phyloP scores from a whole-genome alignment of 2,329 filamentous ascomycete genomes.

The Chrysosporium queenslandicum region DNA sequence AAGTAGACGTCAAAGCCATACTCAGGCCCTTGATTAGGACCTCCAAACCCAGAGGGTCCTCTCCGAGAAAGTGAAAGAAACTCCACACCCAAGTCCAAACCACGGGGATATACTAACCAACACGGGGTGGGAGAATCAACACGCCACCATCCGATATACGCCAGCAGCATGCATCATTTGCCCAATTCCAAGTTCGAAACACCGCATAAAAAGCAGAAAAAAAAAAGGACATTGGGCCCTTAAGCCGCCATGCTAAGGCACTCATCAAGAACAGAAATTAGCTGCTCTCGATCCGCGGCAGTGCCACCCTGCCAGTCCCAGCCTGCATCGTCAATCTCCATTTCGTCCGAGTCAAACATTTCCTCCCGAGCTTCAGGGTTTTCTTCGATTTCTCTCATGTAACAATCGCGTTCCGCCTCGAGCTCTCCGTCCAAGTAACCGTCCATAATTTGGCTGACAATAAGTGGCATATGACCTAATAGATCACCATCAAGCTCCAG shows the following conservation, averaged over 20 bases:
- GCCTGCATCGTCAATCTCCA: slow-evolving; percentile 34
- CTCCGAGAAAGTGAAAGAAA: not conserved
- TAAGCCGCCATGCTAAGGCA: slow-evolving; percentile 35
- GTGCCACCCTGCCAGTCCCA: slow-evolving; percentile 34
- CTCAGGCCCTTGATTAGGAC: not conserved
- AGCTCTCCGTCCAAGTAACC: slow-evolving; percentile 67
- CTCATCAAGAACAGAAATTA: slow-evolving; percentile 33
- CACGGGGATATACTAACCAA: not conserved
- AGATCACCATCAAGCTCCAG: slow-evolving; percentile 66
- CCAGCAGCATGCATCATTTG: slow-evolving; percentile 1
- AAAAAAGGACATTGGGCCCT: not conserved
- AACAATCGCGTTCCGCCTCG: slow-evolving; percentile 41
- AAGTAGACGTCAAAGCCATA: not conserved
- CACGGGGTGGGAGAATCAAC: not conserved
- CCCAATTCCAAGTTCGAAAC: slow-evolving; percentile 1
- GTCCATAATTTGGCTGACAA: slow-evolving; percentile 60
- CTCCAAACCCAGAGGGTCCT: not conserved
- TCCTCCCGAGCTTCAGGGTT: slow-evolving; percentile 18
- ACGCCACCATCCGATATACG: not conserved
- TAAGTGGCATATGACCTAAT: slow-evolving; percentile 65
- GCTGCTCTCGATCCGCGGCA: slow-evolving; percentile 29
- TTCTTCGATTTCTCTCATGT: slow-evolving; percentile 17
- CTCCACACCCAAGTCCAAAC: slow-evolving; percentile 3
- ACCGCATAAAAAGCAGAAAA: not conserved
- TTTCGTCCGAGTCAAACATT: slow-evolving; percentile 26